A percentile compares a stretch with the other conserved stretches of the same genome.
phyloP scores from a whole-genome alignment of 2,329 filamentous ascomycete genomes.

The Pseudocercospora macadamiae region DNA sequence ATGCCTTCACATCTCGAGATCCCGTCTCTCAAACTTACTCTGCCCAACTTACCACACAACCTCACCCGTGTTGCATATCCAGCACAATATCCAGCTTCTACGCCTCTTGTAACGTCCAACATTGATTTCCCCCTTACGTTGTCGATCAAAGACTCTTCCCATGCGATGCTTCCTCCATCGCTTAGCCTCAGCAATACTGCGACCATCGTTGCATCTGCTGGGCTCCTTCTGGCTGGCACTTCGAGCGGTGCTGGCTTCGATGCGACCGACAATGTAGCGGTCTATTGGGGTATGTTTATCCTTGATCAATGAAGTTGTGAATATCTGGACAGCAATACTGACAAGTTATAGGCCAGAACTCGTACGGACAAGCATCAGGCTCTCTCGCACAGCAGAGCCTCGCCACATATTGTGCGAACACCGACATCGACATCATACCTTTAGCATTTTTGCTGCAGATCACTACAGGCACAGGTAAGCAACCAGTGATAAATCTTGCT shows the following conservation, averaged over 20 bases:
- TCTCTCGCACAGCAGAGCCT: slow-evolving; percentile 58
- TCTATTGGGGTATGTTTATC: slow-evolving; percentile 13
- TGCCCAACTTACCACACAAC: neutral
- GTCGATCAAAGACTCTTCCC: neutral
- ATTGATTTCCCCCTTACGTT: neutral
- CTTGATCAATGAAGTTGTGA: neutral
- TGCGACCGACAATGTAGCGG: slow-evolving; percentile 18
- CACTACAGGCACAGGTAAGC: slow-evolving; percentile 52
- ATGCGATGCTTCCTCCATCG: slow-evolving; percentile 18
- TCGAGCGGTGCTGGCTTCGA: slow-evolving; percentile 18
- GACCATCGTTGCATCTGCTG: slow-evolving; percentile 19
- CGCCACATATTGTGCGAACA: slow-evolving; percentile 60
- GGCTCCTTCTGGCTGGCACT: slow-evolving; percentile 21
- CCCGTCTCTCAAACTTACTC: slow-evolving; percentile 3
- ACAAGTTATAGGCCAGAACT: slow-evolving; percentile 57
- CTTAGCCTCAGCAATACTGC: slow-evolving; percentile 16
- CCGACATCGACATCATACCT: slow-evolving; percentile 61
- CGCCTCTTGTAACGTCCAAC: neutral
- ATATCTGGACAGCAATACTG: neutral
- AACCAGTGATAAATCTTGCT: slow-evolving; percentile 64
- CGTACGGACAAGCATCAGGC: slow-evolving; percentile 51
- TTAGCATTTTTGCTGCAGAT: slow-evolving; percentile 63
- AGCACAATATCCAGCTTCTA: neutral
- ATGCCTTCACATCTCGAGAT: slow-evolving; percentile 15
- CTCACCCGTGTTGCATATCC: neutral